phyloP scores from a whole-genome alignment of 805 yeast species.

The Clavispora carvajalis region DNA sequence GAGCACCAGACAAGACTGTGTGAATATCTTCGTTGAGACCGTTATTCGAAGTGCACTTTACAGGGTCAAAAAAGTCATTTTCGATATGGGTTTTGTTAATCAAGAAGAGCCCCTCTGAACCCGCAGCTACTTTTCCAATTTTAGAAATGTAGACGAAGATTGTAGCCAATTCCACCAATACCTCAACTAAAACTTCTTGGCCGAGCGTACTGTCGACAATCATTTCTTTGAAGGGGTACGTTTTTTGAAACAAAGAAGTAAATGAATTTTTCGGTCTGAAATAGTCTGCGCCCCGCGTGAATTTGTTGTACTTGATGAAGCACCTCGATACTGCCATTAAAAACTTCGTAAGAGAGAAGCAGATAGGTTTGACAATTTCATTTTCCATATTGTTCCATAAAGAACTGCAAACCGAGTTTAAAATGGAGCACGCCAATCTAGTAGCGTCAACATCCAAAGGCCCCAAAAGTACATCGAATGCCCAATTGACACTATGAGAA shows the following conservation, averaged over 20 bases:
- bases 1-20: constrained; percentile 44
- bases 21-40: constrained; percentile 41
- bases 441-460: constrained; percentile 53
- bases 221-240: constrained; percentile 56
- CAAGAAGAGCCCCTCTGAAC: constrained; percentile 37
- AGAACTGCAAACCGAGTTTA: constrained; percentile 44
- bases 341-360: constrained; percentile 46
- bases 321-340: constrained; percentile 50
- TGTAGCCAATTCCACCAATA: constrained; percentile 62
- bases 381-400: constrained; percentile 29
- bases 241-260: constrained; percentile 63
- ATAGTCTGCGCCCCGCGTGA: constrained; percentile 40
- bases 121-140: constrained; percentile 40
- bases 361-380: constrained; percentile 27
- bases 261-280: constrained; percentile 59
- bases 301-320: constrained; percentile 49
- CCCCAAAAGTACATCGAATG: constrained; percentile 51
- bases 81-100: constrained; percentile 29
- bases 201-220: constrained; percentile 73
- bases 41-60: constrained; percentile 35
- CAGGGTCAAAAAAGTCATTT: constrained; percentile 38
- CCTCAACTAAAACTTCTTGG: constrained; percentile 65
- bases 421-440: constrained; percentile 57
- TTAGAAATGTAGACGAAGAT: constrained; percentile 53
- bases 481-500: constrained; percentile 46